Base-by-base conservation (phyloP, 768 basidiomycete species). In the Calocybe gangraenosa region DNA sequence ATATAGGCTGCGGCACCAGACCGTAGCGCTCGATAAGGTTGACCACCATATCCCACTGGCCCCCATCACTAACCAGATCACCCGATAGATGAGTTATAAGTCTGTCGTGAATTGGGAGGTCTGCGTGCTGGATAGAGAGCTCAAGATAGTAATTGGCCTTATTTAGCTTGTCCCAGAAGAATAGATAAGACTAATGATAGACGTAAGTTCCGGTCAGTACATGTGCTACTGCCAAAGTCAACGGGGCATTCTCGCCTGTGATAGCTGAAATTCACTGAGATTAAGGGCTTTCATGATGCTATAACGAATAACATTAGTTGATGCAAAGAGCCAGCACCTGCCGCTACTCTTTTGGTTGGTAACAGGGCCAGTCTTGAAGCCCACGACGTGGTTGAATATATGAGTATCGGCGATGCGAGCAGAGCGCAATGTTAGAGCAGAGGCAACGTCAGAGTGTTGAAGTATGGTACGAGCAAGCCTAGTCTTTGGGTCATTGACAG, bases 121-220 rank as follows among this genome's bases (percentile, higher is more conserved):
- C 82, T 0, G 83, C 82, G 44, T 87, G 76, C 64, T 95, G 74
- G 54, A 97, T 88, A 38, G 86, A 79, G 32, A 86, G 74, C 65
- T 96, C 94, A 14, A 96, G 83, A 65, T 87, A 95, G 67, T 89
- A 93, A 68, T 94, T 93, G 37, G 83, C 70, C 67, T 96, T 91
- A 74, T 94, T 92, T 40, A 97, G 79, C 66, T 94, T 93, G 67
- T 98, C 94, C 75, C 86, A 95, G 76, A 97, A 94, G 75, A 93
- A 94, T 21, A 94, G 74, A 64, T 95, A 95, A 2, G 82, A 81
- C 86, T 90, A 55, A 34, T 32, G 19, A 37, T 32, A 28, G 11
- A 11, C n/a, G 9, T 15, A 46, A 23, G 23, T 22, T 15, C 9
- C 23, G 18, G 22, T 49, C 28, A 49, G 48, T 23, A n/a, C 40